These are phyloP conservation scores for Porpolomopsis calyptriformis DNA, from an alignment of 768 basidiomycete genomes.

Conservation along the genomic window DNA sequence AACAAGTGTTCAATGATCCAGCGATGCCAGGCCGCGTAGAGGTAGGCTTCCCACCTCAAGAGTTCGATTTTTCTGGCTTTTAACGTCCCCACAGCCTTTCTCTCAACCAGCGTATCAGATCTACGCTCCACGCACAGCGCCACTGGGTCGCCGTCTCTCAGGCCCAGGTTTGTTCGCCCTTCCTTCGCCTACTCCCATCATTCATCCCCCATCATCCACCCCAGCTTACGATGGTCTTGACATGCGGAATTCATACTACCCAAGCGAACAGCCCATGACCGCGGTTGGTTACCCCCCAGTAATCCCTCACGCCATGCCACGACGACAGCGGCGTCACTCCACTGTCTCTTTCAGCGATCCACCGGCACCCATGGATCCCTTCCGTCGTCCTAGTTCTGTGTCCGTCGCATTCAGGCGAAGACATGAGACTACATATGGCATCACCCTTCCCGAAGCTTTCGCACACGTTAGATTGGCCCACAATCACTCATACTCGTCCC, in stretches of 20 bases:
- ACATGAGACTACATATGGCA: slow-evolving; percentile 52
- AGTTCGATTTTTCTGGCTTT: slow-evolving; percentile 4
- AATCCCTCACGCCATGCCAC: slow-evolving; percentile 23
- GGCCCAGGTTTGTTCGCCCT: slow-evolving; percentile 27
- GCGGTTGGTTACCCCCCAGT: slow-evolving; percentile 26
- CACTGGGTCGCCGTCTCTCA: slow-evolving; percentile 30
- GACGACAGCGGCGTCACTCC: slow-evolving; percentile 39
- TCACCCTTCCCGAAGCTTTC: slow-evolving; percentile 61
- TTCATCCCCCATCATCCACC: slow-evolving; percentile 2
- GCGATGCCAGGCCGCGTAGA: slow-evolving; percentile 21
- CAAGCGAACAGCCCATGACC: slow-evolving; percentile 32
- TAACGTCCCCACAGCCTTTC: slow-evolving; percentile 23
- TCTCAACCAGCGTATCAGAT: slow-evolving; percentile 35
- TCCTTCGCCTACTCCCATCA: background rate
- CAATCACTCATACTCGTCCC: slow-evolving; percentile 49
- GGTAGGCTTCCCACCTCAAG: slow-evolving; percentile 21
- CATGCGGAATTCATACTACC: slow-evolving; percentile 41
- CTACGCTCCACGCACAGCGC: slow-evolving; percentile 33
- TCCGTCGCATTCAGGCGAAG: slow-evolving; percentile 68
- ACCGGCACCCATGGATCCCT: slow-evolving; percentile 31
- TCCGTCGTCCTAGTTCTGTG: slow-evolving; percentile 37
- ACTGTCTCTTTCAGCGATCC: slow-evolving; percentile 36
- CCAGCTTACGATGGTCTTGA: slow-evolving; percentile 51
- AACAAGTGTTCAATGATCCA: slow-evolving; percentile 25
- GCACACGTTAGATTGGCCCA: slow-evolving; percentile 50